Evolutionary conservation across 164 flowering plant genomes (phyloP), one percentile per base, ranked within the genome.

Genomic region (Santalum album): DNA sequence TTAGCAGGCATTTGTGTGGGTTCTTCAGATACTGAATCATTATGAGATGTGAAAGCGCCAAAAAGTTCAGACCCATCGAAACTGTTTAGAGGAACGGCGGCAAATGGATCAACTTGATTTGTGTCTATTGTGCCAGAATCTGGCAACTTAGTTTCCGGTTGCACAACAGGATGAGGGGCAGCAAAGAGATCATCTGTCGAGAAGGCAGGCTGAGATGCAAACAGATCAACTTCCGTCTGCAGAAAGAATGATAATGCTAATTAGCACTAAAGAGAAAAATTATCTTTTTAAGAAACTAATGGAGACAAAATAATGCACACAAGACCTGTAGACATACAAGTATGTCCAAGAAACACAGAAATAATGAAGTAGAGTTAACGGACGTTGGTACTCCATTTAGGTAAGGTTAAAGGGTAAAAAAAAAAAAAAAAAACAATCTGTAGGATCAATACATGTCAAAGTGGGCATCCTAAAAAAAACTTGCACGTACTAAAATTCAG

Each of bases 1-100:
- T 50, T 61, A 36, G 56, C 18, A 34, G 74, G 57, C 49, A 59
- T 71, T 51, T 72, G 63, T 25, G 63, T 16, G 5, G 80, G 50
- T 53, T 68, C 73, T 44, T 69, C 23, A 47, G 86, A 56, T 38
- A 22, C 64, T 55, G 82, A 27, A 69, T 67, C 75, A 11, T 81
- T 60, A 29, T 77, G 68, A 62, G 87, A 79, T 56, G 81, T 72
- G 66, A 82, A 80, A 43, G 78, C 64, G 20, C 94, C 87, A 73
- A 86, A 84, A 42, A 69, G 46, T 64, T 90, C 94, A 26, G 90
- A 75, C 34, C 78, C 83, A 70, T 81, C 94, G 71, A 84, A 86
- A 62, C 52, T 81, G 73, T 76, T 83, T 25, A 86, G 60, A 6
- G 97, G 94, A 55, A 94, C 72, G 7, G 89, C 72, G 59, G 89